Evolutionary conservation across 106 monocot genomes (phyloP).

Genomic region (Narthecium ossifragum): DNA sequence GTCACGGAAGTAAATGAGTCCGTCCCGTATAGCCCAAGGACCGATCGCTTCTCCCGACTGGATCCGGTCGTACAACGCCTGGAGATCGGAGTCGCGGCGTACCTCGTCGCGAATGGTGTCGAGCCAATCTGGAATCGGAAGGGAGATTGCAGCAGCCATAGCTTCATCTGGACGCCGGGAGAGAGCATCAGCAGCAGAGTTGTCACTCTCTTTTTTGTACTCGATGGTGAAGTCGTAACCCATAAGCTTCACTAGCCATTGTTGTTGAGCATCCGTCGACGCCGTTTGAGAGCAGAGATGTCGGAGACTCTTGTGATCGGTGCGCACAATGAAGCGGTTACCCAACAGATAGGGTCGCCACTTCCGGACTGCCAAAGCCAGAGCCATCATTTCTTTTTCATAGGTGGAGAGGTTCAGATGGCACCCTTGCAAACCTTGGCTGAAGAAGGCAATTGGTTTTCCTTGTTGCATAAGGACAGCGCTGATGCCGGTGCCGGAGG

Average conservation of each 20-base stretch:
- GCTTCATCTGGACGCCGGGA: too few species aligned
- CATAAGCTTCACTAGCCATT: neutral
- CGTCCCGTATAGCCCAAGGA: neutral
- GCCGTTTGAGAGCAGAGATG: neutral
- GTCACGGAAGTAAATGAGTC: neutral
- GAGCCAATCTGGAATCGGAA: too few species aligned
- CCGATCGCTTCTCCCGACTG: neutral
- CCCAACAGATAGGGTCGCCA: neutral
- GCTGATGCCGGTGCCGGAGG: neutral
- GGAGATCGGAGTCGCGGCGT: neutral
- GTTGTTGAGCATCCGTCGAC: neutral
- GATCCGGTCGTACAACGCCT: neutral
- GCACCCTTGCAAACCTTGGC: neutral
- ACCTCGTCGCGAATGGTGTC: neutral
- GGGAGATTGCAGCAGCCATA: too few species aligned
- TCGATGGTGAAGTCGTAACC: slow-evolving; percentile 1
- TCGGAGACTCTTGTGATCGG: neutral
- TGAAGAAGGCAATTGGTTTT: slow-evolving; percentile 3
- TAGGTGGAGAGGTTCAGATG: neutral
- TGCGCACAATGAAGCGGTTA: neutral
- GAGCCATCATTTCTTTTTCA: neutral
- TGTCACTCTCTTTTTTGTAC: neutral
- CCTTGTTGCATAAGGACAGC: too few species aligned
- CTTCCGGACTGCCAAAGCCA: neutral
- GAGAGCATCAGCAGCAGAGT: neutral